Evolutionary conservation across 2,329 filamentous ascomycete genomes (phyloP).

Genomic region (Didymella arachidicola): DNA sequence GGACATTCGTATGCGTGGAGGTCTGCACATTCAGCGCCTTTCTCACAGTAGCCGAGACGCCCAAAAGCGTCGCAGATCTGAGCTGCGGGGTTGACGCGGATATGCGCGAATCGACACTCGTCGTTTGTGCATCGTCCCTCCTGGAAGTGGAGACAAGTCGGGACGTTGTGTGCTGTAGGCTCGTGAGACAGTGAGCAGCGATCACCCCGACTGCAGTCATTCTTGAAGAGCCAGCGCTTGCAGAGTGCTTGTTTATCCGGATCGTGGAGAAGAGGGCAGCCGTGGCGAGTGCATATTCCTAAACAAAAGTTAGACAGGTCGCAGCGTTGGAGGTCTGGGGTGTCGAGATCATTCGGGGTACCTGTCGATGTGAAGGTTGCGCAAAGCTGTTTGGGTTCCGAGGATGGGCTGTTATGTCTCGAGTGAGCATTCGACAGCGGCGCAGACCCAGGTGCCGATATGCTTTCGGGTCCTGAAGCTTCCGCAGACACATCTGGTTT

Average conservation of each 20-base stretch:
- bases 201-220: conserved; percentile 77
- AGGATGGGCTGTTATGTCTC: conserved; percentile 18
- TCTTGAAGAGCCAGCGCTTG: conserved; percentile 83
- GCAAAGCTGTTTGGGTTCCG: conserved; percentile 30
- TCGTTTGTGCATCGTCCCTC: conserved; percentile 88
- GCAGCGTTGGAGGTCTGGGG: conserved; percentile 6
- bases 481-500: conserved; percentile 16
- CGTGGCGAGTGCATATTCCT: conserved; percentile 85
- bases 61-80: conserved; percentile 86
- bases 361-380: conserved; percentile 44
- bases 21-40: conserved; percentile 77
- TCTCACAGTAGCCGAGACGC: conserved; percentile 85
- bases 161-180: conserved; percentile 80
- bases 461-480: not conserved
- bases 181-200: conserved; percentile 92
- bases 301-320: conserved; percentile 26
- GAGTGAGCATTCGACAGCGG: conserved; percentile 5
- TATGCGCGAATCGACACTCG: conserved; percentile 86
- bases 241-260: conserved; percentile 87
- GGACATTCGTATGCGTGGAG: conserved; percentile 94
- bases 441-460: conserved; percentile 8
- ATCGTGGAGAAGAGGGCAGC: conserved; percentile 84
- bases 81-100: conserved; percentile 76
- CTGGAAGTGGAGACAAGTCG: conserved; percentile 88
- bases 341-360: conserved; percentile 30